Base-by-base conservation (phyloP, 345 rosid species). In the Salix koriyanagi region DNA sequence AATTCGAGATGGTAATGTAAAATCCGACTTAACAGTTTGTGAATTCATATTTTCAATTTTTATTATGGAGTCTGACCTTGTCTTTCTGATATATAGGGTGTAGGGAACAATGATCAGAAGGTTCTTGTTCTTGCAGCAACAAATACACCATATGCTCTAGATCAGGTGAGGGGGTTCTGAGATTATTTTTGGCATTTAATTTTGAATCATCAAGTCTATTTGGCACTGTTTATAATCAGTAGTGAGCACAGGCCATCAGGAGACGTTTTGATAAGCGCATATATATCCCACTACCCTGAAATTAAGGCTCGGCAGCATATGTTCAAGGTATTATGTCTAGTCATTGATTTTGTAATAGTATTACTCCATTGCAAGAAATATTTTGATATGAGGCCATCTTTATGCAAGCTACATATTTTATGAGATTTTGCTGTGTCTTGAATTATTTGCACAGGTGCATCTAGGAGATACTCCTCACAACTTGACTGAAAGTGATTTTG, bases 111-210 rank as follows among this genome's bases (percentile, higher is more conserved):
- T 75, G 98, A 94, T 79, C 88, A 89, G 81, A 94, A 94, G 86
- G 98, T 94, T 81, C 98, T 94, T 75, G 90, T 94, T 80, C 98
- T 92, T 84, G 96, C 97, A 65, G 98, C 98, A 48, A 92, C 97
- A 70, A 92, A 92, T 81, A 92, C 97, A 32, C 98, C 98, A 8
- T 92, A 94, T 85, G 92, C 98, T 64, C 86, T 94, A 66, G 97
- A 92, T 90, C 98, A 92, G 92, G 97, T 88, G 30, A 73, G 50
- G 66, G 41, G 36, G 69, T 23, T n/a, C 54, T 71, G 25, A 30
- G 19, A 16, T 82, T 39, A 70, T 77, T 65, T 77, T 15, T 56
- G 21, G 50, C 41, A 61, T 75, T 77, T 81, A 23, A 64, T 72
- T 46, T 46, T 74, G 65, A 61, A 60, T 71, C 12, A 30, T 3